Evolutionary conservation across 2,329 filamentous ascomycete genomes (phyloP), one percentile per base, ranked within the genome.

Genomic region (Macrophomina pseudophaseolina): DNA sequence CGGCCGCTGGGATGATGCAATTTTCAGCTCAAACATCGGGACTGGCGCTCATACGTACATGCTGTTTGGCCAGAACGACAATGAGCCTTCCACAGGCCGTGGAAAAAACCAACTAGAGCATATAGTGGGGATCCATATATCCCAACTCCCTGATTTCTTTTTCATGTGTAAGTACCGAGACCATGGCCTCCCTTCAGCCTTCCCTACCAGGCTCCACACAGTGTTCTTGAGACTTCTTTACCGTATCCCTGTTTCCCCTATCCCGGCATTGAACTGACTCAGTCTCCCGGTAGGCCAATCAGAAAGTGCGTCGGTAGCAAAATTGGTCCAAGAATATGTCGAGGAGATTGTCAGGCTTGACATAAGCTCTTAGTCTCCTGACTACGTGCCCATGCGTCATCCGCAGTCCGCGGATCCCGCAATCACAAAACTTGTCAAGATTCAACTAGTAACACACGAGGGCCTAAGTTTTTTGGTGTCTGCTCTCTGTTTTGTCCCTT

Each of bases 1-100:
- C 5, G 58, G 58, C 44, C 58, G 58, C 30, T 62, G 58, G 58
- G 58, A 62, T 11, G 58, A 49, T 30, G 32, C 12, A 16, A 49
- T 62, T 30, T 49, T 23, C 58, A 33, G 1, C 3, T 62, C 58
- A 7, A 28, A n/a, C 44, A 30, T 30, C 11, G 44, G 30, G 11
- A 9, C n/a, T 16, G 14, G n/a, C 16, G 7, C 58, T 4, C 58
- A 30, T 5, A 62, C 58, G 6, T 62, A 40, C 58, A 62, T 51
- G 58, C 44, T 62, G 3, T 62, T 62, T 2, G 30, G 58, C 6
- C 58, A 62, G 44, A 62, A 49, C 32, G 32, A 49, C 11, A 32
- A 40, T 8, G 42, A 62, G 42, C 30, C 58, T 5, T 6, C 11
- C 7, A 35, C 49, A 6, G 30, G 42, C 6, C 58, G 58, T 9